phyloP scores from a whole-genome alignment of 1,139 yeast species.

The Blastobotrys elegans region DNA sequence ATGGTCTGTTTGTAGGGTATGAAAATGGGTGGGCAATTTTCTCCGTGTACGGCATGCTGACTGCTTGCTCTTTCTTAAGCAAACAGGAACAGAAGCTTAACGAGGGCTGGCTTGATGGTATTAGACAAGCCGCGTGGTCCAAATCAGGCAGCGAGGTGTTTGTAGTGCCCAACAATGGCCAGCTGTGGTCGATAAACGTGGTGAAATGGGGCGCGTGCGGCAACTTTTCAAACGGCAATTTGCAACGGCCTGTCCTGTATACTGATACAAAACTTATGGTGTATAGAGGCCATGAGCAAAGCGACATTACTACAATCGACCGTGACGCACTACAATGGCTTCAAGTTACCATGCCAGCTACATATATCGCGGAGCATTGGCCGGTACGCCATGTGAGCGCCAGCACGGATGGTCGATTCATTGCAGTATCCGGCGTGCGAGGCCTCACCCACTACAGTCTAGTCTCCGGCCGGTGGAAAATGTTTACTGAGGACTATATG shows the following conservation, averaged over 20 bases:
- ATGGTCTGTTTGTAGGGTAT: constrained; percentile 35
- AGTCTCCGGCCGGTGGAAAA: constrained; percentile 39
- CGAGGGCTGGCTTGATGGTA: constrained; percentile 33
- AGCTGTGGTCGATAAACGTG: constrained; percentile 29
- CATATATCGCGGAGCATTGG: constrained; percentile 39
- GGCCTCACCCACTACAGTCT: constrained; percentile 40
- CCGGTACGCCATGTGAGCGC: constrained; percentile 37
- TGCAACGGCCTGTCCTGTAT: constrained; percentile 34
- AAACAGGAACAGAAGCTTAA: constrained; percentile 24
- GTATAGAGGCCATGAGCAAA: constrained; percentile 38
- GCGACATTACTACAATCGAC: constrained; percentile 36
- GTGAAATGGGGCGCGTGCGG: constrained; percentile 33
- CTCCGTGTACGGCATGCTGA: constrained; percentile 37
- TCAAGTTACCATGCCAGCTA: constrained; percentile 36
- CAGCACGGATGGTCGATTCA: constrained; percentile 39
- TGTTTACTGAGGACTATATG: constrained; percentile 34
- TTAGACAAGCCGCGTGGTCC: constrained; percentile 32
- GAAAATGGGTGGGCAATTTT: constrained; percentile 36
- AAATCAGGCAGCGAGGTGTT: constrained; percentile 31
- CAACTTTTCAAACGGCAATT: constrained; percentile 28
- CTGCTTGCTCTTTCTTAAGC: constrained; percentile 31
- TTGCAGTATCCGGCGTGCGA: constrained; percentile 40
- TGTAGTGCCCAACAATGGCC: constrained; percentile 17
- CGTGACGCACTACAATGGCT: constrained; percentile 39
- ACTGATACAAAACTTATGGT: constrained; percentile 36